Evolutionary conservation across 805 yeast genomes (phyloP).

Genomic region (Myxozyma neglecta): DNA sequence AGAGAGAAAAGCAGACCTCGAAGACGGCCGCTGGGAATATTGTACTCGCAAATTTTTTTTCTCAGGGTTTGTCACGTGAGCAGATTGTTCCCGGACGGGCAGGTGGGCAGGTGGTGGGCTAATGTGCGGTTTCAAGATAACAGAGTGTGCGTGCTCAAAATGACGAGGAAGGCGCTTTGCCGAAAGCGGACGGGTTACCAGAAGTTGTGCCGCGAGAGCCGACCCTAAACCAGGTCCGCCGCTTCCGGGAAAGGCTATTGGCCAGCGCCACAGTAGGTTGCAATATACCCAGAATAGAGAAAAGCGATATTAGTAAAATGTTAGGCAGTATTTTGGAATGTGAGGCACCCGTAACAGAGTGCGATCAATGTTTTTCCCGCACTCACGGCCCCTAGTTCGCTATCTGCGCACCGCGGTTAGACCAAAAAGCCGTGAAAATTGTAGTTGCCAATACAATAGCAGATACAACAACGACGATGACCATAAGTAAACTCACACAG

Average conservation of each 20-base stretch:
- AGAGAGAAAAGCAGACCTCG: constrained; percentile 4
- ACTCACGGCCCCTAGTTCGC: background rate
- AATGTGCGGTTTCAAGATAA: background rate
- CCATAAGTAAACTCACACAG: too few species aligned
- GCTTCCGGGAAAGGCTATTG: constrained; percentile 9
- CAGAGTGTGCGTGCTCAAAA: background rate
- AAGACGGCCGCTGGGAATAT: constrained; percentile 2
- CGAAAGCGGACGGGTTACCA: background rate
- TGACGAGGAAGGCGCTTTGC: background rate
- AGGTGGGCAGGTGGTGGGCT: constrained; percentile 1
- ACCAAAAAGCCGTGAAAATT: too few species aligned
- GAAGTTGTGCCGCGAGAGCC: constrained; percentile 9
- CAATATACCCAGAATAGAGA: background rate
- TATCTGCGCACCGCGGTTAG: background rate
- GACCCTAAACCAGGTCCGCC: constrained; percentile 14
- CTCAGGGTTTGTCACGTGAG: constrained; percentile 4
- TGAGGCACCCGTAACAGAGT: background rate
- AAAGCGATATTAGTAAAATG: background rate
- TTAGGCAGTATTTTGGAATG: background rate
- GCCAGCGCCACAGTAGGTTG: constrained; percentile 7
- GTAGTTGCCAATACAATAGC: background rate
- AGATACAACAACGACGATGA: background rate
- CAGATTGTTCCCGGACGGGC: background rate
- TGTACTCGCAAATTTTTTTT: constrained; percentile 8
- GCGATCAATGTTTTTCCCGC: background rate